Evolutionary conservation across 805 yeast species (phyloP), one percentile per base, ranked within the genome.

Genomic region (Ogataea populi-albae): DNA sequence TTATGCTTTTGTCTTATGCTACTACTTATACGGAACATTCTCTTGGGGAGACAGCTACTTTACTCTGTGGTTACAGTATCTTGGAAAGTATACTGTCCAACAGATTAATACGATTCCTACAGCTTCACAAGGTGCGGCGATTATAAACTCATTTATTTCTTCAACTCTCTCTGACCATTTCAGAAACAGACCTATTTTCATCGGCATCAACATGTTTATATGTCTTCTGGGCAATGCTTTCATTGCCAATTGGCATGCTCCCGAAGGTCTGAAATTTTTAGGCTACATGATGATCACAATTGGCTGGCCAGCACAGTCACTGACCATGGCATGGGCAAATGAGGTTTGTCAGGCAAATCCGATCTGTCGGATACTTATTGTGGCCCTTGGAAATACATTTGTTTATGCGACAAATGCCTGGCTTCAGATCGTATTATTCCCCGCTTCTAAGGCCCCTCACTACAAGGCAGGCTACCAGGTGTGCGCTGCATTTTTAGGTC

Each of bases 291-390:
- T 36, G 26, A 46, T 42, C 17, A 32, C 53, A 16, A 33, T 39
- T 21, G 52, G 49, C 36, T 46, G 44, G 29, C 73, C 84, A 0
- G 65, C 71, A 0, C 75, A 73, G 52, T 75, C 78, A 35, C 23
- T 36, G 5, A 36, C 40, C 3, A 36, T 36, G 34, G 73, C 81
- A 0, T 78, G 83, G 83, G 81, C 81, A 3, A 77, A 77, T 45
- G 62, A 73, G 30, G 73, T 75, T 1, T 74, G 79, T 41, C 45
- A 44, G 19, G 45, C 42, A 4, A 44, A 47, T 29, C 55, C 54
- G 10, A 34, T 45, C 18, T 41, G 52, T 17, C 35, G 58, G 29
- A 51, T 55, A 5, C 34, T 50, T 21, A 49, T 50, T 47, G 43
- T 50, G 22, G 52, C 51, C n/a, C 27, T 53, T 12, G 50, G 52